Conservation (phyloP, 257 asterid species). For the Thymus mandschuricus region DNA sequence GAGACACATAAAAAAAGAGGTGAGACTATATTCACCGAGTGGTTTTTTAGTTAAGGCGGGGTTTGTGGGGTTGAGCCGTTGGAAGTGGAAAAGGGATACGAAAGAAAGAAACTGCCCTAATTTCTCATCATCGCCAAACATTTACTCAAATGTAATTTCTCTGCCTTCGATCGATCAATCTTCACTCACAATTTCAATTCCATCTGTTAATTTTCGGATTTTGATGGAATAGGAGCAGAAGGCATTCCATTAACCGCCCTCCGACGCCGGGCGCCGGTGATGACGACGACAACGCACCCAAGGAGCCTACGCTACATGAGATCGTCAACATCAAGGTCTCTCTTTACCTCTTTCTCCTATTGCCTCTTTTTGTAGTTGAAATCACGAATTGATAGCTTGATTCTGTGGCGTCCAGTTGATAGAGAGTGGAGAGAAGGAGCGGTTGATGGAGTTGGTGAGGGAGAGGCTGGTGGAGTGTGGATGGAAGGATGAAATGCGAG, state of each 20-base stretch:
- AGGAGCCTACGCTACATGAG: slow-evolving; percentile 45
- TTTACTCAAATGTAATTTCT: slow-evolving; percentile 28
- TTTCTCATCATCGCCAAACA: slow-evolving; percentile 14
- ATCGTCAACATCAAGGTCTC: slow-evolving; percentile 46
- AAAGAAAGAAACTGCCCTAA: slow-evolving; percentile 36
- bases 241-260: slow-evolving; percentile 55
- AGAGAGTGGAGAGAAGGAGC: slow-evolving; percentile 59
- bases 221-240: slow-evolving; percentile 44
- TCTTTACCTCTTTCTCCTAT: not conserved
- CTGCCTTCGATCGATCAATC: not conserved
- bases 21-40: no score
- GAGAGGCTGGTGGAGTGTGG: slow-evolving; percentile 60
- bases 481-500: slow-evolving; percentile 58
- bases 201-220: not conserved
- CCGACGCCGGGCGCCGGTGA: slow-evolving; percentile 51
- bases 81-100: no score
- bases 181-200: not conserved
- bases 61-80: no score
- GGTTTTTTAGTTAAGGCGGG: no score
- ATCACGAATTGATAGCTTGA: slow-evolving; percentile 5
- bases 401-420: slow-evolving; percentile 36
- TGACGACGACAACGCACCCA: slow-evolving; percentile 31
- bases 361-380: not conserved
- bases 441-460: slow-evolving; percentile 55
- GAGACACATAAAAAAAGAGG: no score